Conservation (phyloP, 768 basidiomycete species). For the Hortiboletus campestris region DNA sequence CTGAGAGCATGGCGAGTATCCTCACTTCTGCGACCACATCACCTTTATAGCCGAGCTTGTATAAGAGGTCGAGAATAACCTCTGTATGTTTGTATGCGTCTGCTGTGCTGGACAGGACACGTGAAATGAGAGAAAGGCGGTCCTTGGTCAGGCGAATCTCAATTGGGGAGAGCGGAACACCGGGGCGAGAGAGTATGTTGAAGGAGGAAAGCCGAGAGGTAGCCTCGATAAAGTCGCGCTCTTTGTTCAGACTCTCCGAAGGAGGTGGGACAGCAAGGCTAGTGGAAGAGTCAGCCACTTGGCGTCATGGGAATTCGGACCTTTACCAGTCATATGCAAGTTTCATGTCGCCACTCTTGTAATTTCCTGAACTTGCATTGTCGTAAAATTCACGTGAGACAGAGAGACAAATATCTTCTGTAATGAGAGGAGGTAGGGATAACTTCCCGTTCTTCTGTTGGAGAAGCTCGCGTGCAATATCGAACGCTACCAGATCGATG, state of each 20-base stretch:
- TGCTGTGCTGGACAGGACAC: constrained; percentile 77
- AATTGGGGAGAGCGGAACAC: constrained; percentile 80
- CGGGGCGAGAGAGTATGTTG: constrained; percentile 72
- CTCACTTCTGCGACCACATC: constrained; percentile 79
- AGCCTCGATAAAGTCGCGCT: constrained; percentile 95
- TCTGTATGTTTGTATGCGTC: constrained; percentile 92
- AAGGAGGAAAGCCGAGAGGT: constrained; percentile 95
- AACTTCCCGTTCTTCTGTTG: constrained; percentile 44
- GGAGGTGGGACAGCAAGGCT: constrained; percentile 75
- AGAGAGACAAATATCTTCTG: constrained; percentile 79
- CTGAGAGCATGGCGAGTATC: constrained; percentile 85
- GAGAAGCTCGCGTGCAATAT: constrained; percentile 64
- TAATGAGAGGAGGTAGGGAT: constrained; percentile 43
- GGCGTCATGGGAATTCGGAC: background rate
- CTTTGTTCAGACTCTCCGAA: constrained; percentile 59
- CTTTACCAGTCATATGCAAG: constrained; percentile 90
- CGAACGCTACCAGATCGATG: constrained; percentile 48
- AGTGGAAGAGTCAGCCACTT: constrained; percentile 11
- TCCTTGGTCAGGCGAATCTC: constrained; percentile 93
- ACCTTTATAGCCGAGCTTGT: constrained; percentile 78
- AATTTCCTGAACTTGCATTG: constrained; percentile 89
- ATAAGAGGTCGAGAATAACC: constrained; percentile 85
- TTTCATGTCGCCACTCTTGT: constrained; percentile 94
- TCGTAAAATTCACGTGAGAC: constrained; percentile 92
- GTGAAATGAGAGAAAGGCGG: constrained; percentile 81